These are phyloP conservation scores for Arthrobotrys conoides DNA, from an alignment of 2,329 filamentous ascomycete genomes.

Conservation along the genomic window DNA sequence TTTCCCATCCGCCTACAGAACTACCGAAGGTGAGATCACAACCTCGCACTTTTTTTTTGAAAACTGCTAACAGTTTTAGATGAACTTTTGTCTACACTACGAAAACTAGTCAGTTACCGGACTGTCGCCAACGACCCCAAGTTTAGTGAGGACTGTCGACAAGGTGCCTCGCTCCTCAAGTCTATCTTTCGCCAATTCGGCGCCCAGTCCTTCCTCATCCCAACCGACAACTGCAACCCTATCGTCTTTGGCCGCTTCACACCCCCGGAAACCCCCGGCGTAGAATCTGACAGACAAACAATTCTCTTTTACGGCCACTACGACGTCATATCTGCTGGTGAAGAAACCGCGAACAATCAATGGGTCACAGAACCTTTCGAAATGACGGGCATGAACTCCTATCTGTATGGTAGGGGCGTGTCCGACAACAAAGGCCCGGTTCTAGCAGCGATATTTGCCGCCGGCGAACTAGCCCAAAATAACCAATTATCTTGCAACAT, in stretches of 20 bases:
- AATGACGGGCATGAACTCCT: slow-evolving; percentile 90
- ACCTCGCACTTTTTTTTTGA: slow-evolving; percentile 66
- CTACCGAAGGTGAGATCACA: slow-evolving; percentile 64
- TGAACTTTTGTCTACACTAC: slow-evolving; percentile 77
- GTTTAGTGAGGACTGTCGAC: slow-evolving; percentile 90
- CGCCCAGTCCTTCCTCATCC: slow-evolving; percentile 90
- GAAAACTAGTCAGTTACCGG: slow-evolving; percentile 90
- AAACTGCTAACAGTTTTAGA: slow-evolving; percentile 67
- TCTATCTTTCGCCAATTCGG: slow-evolving; percentile 93
- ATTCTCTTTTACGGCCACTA: slow-evolving; percentile 98
- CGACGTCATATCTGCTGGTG: slow-evolving; percentile 87
- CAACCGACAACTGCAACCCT: slow-evolving; percentile 85
- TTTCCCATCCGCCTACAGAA: slow-evolving; percentile 35
- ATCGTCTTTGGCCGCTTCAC: slow-evolving; percentile 93
- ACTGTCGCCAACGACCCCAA: slow-evolving; percentile 89
- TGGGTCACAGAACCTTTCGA: slow-evolving; percentile 92
- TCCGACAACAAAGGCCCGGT: slow-evolving; percentile 98
- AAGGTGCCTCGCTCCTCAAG: slow-evolving; percentile 90
- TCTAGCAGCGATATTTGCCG: slow-evolving; percentile 92
- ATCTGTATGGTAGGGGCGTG: slow-evolving; percentile 93
- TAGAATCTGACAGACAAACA: slow-evolving; percentile 76
- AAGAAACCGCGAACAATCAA: slow-evolving; percentile 74
- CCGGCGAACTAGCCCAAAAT: slow-evolving; percentile 87
- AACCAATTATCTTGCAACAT: slow-evolving; percentile 88
- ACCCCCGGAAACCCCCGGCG: slow-evolving; percentile 70